Base-by-base conservation (phyloP, 805 yeast genomes). In the Saccharomycopsis sp. region DNA sequence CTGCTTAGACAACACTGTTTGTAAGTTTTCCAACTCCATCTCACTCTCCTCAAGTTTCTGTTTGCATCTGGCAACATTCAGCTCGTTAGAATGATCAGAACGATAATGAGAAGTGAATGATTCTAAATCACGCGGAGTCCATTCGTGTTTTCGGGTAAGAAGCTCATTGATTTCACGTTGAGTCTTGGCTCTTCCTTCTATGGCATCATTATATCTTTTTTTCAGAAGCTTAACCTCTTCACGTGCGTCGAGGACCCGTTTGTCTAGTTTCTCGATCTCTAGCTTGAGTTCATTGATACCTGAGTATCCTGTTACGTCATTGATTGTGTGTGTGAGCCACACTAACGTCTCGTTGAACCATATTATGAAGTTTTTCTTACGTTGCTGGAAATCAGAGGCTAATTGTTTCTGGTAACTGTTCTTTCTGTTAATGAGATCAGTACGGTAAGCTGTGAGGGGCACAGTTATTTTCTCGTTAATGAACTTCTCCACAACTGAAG, bases 241-340 rank as follows among this genome's bases (percentile, higher is more conserved):
- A 58, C 89, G 81, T 2, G 83, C 72, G 0, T 68, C 69, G 54
- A 74, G 73, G 47, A 89, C 69, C 35, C 78, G 75, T 14, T 62
- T 61, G 65, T 93, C 97, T 62, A 75, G 61, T 0, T 66, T 60
- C 7, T 79, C 82, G 34, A 94, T 89, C 1, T 80, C 72, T 29
- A 75, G 69, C 70, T 90, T 86, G 65, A 93, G 72, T 59, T 78
- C 75, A 67, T 89, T 96, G 58, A 94, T 89, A 19, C 85, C 77
- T 0, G 90, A 79, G 70, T 94, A 94, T 0, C 99, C 99, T 0
- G 99, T 93, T 9, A 91, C 85, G 65, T 91, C 97, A 67, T 94
- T 94, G 2, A 62, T 55, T 15, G 49, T 44, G 22, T 44, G 49
- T 19, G 49, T 44, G 12, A 44, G 49, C 49, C 49, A 44, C 22